Evolutionary conservation across 108 stramenopile species (phyloP), one percentile per base, ranked within the genome.

Genomic region (Stephanodiscus triporus): DNA sequence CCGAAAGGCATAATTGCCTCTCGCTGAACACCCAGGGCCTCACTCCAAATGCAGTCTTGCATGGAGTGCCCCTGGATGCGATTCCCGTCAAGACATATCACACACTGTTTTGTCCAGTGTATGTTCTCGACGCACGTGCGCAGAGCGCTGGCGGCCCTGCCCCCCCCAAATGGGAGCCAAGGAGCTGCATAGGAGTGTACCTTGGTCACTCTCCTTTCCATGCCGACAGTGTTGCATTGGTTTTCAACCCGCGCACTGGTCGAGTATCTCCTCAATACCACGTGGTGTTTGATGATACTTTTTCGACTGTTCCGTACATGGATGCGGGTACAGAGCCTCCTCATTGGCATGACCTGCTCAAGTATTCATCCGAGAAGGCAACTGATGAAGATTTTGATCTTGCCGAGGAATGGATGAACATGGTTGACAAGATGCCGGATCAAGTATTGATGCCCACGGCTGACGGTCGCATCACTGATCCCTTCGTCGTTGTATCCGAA

Each of bases 131-230:
- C 27, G 16, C 40, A 43, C 45, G 63, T 7, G 37, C 61, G 10
- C 63, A 64, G 23, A 56, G 24, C 26, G 17, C 54, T 29, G 29
- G 42, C 43, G 22, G 53, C 16, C 53, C 40, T 29, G 72, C 62
- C 5, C 37, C 56, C 26, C 71, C 71, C 6, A 72, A 72, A 72
- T 72, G 71, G 60, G 71, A 72, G 60, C 71, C 71, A 13, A 30
- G 71, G 36, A 34, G 55, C 4, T 13, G 69, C 14, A 40, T 70
- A 34, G 69, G 74, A 16, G 75, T 76, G 27, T 80, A 75, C 37
- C 67, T 80, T 2, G 74, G 79, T 11, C 73, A 49, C 57, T 74
- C 73, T 22, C 73, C 74, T 17, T 6, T 45, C 48, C 80, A 81
- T 24, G 80, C 68, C 8, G 34, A 74, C 16, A 62, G 55, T 14